These are phyloP conservation scores for Lichtheimia ornata DNA, from an alignment of 371 early-diverging fungal species.

Conservation along the genomic window DNA sequence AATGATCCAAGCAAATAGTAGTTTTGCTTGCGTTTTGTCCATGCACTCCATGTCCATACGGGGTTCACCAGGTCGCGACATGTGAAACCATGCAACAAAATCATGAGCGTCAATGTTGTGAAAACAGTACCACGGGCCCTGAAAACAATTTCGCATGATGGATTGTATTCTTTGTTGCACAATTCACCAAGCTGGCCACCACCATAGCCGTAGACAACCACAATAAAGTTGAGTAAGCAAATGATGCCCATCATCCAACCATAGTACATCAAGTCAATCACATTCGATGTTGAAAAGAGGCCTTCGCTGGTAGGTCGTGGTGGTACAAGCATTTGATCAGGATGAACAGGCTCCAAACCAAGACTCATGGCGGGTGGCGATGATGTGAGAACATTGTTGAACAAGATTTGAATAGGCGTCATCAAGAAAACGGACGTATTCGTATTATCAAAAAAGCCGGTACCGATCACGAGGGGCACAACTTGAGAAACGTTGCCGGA, in stretches of 20 bases:
- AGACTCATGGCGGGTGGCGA: slow-evolving; percentile 87
- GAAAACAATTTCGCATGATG: slow-evolving; percentile 68
- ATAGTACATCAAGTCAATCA: slow-evolving; percentile 74
- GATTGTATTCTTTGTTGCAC: slow-evolving; percentile 68
- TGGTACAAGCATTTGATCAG: slow-evolving; percentile 79
- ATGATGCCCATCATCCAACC: slow-evolving; percentile 73
- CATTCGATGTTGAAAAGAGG: slow-evolving; percentile 66
- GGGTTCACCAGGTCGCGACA: slow-evolving; percentile 70
- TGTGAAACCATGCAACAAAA: slow-evolving; percentile 78
- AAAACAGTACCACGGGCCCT: slow-evolving; percentile 77
- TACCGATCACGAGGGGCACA: slow-evolving; percentile 68
- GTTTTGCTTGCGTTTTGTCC: slow-evolving; percentile 55
- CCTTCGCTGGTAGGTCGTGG: slow-evolving; percentile 76
- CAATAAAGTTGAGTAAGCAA: slow-evolving; percentile 70
- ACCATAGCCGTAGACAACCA: slow-evolving; percentile 69
- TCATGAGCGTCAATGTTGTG: slow-evolving; percentile 67
- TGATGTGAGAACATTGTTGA: slow-evolving; percentile 82
- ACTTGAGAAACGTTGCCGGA: slow-evolving; percentile 86
- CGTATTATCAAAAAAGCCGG: slow-evolving; percentile 62
- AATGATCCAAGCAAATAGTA: slow-evolving; percentile 60
- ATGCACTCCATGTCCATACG: slow-evolving; percentile 44
- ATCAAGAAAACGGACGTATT: slow-evolving; percentile 74
- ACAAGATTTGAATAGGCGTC: slow-evolving; percentile 84
- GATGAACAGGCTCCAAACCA: slow-evolving; percentile 84
- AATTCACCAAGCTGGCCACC: slow-evolving; percentile 56